Base-by-base conservation (phyloP, 495 filamentous ascomycete genomes). In the Geoglossum glabrum region DNA sequence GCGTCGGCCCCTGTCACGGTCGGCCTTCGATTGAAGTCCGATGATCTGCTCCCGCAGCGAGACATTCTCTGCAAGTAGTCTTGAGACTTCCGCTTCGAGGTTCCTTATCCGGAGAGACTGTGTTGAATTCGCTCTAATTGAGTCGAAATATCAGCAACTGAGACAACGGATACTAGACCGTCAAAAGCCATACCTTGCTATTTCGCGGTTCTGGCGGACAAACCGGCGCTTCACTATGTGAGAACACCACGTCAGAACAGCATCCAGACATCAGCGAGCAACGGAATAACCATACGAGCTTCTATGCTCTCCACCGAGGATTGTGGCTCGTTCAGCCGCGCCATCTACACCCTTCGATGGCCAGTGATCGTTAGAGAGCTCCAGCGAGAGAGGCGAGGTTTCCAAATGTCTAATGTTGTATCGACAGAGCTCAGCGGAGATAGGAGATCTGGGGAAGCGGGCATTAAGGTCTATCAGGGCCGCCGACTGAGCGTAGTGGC, bases 191-290 rank as follows among this genome's bases (percentile, higher is more conserved):
- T 59, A 28, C 75, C 74, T 75, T 50, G 89, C 89, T 59, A 98
- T 88, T 63, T 96, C 92, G 58, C 88, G 82, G 68, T 98, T 98
- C 67, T 98, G 92, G 43, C 90, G 80, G 51, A 95, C 72, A 65
- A 92, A 94, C 65, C 85, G 80, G 62, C 86, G 74, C 66, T 87
- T 90, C 38, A 95, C 88, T 94, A 65, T 55, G 62, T 49, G 61
- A 54, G 40, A 19, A 13, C 57, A 11, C 23, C 23, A 19, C 26
- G 17, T 33, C 26, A 33, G 45, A 25, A 31, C 9, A 8, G 23
- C 9, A 19, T 3, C 28, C 43, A 11, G 8, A 33, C 23, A 58
- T 11, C 31, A 1, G 30, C 26, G 21, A 10, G 19, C 28, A 23
- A 23, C 50, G 28, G 36, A 15, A 40, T 40, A 34, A 38, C 80